Base-by-base conservation (phyloP, 345 rosid species). In the Eucalyptus lansdowneana region DNA sequence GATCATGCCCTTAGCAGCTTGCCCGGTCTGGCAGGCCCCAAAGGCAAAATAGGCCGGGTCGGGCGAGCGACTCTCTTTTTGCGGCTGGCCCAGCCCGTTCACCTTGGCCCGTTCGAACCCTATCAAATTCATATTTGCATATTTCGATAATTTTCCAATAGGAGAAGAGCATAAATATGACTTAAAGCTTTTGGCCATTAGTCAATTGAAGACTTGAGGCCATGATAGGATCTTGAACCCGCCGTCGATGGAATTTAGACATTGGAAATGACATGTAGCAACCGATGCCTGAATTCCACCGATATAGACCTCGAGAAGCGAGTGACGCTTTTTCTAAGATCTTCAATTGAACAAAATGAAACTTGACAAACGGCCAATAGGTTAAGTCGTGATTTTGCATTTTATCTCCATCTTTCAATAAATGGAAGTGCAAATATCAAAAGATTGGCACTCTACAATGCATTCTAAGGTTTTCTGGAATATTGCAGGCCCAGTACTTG, bases 401-500 rank as follows among this genome's bases (percentile, higher is more conserved):
- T 51, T 51, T 6, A 51, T 51, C 54, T 50, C 54, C 54, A 51
- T 51, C 7, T 51, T 51, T 6, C 54, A 17, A 51, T 51, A 51
- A 51, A 51, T 51, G 54, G 9, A 51, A 17, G 54, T 51, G 54
- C 54, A 14, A 6, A 29, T 29, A 29, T 62, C n/a, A 0, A 62
- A 29, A 31, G 19, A 29, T 7, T 14, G 37, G 72, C 17, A 14
- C 16, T 14, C 21, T 15, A 0, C 76, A n/a, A 65, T 65, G 40
- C 76, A 15, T 15, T 2, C 2, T n/a, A 7, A 22, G 62, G 27
- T 22, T 37, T 37, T 21, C 47, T 37, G 14, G 83, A 42, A 21
- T 37, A 0, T 1, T 76, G 47, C 83, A 76, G 83, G 94, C 91
- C 14, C 50, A 88, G 69, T 90, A 94, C 90, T 90, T 94, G 47